Evolutionary conservation across 1,139 yeast genomes (phyloP).

Genomic region (Suhomyces atakaporum): DNA sequence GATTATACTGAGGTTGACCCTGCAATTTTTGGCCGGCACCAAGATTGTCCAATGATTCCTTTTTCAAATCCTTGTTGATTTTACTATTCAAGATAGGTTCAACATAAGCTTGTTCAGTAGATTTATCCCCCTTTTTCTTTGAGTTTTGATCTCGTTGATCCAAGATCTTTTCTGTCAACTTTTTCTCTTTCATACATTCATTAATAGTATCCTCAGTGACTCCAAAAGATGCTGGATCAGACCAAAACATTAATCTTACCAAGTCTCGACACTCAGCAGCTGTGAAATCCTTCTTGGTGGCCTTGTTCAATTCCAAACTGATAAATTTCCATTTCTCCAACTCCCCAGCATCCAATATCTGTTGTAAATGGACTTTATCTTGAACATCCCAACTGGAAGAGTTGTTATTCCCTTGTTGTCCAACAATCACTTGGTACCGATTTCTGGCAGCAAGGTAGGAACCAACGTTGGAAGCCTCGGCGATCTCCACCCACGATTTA

Average conservation of each 20-base stretch:
- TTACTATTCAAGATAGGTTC: conserved; percentile 16
- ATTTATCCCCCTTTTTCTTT: conserved; percentile 14
- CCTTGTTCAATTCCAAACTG: conserved; percentile 60
- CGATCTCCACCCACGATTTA: conserved; percentile 73
- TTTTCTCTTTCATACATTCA: conserved; percentile 42
- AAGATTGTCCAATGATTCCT: conserved; percentile 2
- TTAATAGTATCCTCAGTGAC: conserved; percentile 47
- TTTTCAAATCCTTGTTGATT: conserved; percentile 8
- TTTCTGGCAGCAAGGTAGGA: conserved; percentile 74
- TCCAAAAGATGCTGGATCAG: conserved; percentile 60
- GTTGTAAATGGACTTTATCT: conserved; percentile 55
- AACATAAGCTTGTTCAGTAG: conserved; percentile 17
- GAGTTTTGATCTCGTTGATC: conserved; percentile 28
- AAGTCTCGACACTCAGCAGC: conserved; percentile 59
- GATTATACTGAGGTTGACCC: too few relatives aligned
- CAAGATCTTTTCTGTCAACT: conserved; percentile 38
- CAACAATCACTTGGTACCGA: conserved; percentile 77
- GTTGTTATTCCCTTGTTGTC: conserved; percentile 78
- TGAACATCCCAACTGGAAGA: conserved; percentile 63
- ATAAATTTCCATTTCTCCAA: conserved; percentile 69
- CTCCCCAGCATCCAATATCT: conserved; percentile 66
- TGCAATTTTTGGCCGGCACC: conserved; percentile 1
- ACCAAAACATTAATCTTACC: conserved; percentile 53
- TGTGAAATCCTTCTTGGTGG: conserved; percentile 56
- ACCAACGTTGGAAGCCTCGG: conserved; percentile 65